These are phyloP conservation scores for Fusarium scirpi DNA, from an alignment of 2,329 filamentous ascomycete genomes.

Conservation along the genomic window DNA sequence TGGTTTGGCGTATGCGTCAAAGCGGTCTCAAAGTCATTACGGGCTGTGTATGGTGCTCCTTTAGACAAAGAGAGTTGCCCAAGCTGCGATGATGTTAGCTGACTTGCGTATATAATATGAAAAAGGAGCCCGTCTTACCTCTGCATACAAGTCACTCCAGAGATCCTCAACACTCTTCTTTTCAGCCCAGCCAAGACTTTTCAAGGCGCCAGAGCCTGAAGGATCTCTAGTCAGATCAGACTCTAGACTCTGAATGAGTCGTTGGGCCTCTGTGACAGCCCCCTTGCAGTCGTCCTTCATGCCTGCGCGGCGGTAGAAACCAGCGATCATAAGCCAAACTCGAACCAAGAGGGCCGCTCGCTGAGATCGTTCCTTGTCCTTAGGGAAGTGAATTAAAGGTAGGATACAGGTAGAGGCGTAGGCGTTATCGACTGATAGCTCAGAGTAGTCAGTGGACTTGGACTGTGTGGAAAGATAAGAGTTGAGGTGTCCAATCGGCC, in stretches of 20 bases:
- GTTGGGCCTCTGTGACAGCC: slow-evolving; percentile 83
- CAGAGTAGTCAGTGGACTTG: slow-evolving; percentile 56
- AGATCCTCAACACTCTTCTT: slow-evolving; percentile 85
- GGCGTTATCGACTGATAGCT: slow-evolving; percentile 55
- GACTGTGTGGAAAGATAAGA: slow-evolving; percentile 59
- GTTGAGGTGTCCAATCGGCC: slow-evolving; percentile 59
- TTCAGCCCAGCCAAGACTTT: slow-evolving; percentile 79
- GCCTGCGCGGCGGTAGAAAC: slow-evolving; percentile 84
- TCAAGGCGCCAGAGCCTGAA: slow-evolving; percentile 71
- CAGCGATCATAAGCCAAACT: slow-evolving; percentile 91
- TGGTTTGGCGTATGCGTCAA: slow-evolving; percentile 85
- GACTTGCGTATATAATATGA: background rate
- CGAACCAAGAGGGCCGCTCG: slow-evolving; percentile 72
- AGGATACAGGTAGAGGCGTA: slow-evolving; percentile 61
- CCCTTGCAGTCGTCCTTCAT: slow-evolving; percentile 84
- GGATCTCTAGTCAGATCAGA: slow-evolving; percentile 71
- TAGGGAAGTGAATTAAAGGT: slow-evolving; percentile 66
- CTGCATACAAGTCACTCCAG: slow-evolving; percentile 84
- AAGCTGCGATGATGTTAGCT: slow-evolving; percentile 61
- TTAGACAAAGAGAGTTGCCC: slow-evolving; percentile 75
- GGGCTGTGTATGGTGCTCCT: slow-evolving; percentile 74
- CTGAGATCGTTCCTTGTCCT: slow-evolving; percentile 63
- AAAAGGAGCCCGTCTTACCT: slow-evolving; percentile 66
- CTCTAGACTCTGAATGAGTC: slow-evolving; percentile 79
- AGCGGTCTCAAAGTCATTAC: slow-evolving; percentile 83